Evolutionary conservation across 371 early-diverging fungal genomes (phyloP).

Genomic region (Amoeboaphelidium protococcarum): DNA sequence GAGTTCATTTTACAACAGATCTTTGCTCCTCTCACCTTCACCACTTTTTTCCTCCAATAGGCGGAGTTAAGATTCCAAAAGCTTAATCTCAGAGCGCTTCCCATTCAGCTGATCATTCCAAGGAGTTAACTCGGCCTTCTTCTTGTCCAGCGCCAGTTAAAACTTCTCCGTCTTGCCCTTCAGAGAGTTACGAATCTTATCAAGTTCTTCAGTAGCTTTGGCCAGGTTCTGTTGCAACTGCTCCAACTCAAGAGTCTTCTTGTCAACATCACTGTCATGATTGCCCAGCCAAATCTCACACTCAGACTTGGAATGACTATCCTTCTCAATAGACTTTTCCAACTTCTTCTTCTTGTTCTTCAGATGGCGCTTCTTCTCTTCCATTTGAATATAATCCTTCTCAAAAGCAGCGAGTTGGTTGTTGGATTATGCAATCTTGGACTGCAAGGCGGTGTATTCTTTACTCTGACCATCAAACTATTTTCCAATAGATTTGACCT

Average conservation of each 20-base stretch:
- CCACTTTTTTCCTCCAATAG: slow-evolving; percentile 23
- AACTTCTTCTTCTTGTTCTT: slow-evolving; percentile 27
- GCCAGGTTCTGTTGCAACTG: slow-evolving; percentile 29
- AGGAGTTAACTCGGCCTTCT: slow-evolving; percentile 50
- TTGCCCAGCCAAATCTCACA: not conserved
- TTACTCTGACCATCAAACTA: too few species aligned
- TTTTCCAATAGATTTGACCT: too few species aligned
- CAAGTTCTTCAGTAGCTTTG: slow-evolving; percentile 36
- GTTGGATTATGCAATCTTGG: too few species aligned
- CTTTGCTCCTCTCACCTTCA: slow-evolving; percentile 30
- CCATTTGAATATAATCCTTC: slow-evolving; percentile 41
- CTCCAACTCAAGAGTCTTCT: slow-evolving; percentile 22
- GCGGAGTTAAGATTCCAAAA: slow-evolving; percentile 26
- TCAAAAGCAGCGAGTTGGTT: too few species aligned
- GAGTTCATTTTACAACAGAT: slow-evolving; percentile 10
- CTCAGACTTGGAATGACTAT: not conserved
- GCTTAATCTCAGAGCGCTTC: slow-evolving; percentile 39
- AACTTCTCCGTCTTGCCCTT: slow-evolving; percentile 53
- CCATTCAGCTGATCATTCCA: slow-evolving; percentile 52
- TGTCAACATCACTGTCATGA: slow-evolving; percentile 22
- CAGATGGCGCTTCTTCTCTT: slow-evolving; percentile 51
- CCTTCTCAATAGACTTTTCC: slow-evolving; percentile 4
- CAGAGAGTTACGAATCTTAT: slow-evolving; percentile 41
- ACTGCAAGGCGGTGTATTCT: too few species aligned
- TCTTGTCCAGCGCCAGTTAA: slow-evolving; percentile 35